phyloP scores from a whole-genome alignment of 176 grass and related monocot genomes.

The Pontederia paniculata region DNA sequence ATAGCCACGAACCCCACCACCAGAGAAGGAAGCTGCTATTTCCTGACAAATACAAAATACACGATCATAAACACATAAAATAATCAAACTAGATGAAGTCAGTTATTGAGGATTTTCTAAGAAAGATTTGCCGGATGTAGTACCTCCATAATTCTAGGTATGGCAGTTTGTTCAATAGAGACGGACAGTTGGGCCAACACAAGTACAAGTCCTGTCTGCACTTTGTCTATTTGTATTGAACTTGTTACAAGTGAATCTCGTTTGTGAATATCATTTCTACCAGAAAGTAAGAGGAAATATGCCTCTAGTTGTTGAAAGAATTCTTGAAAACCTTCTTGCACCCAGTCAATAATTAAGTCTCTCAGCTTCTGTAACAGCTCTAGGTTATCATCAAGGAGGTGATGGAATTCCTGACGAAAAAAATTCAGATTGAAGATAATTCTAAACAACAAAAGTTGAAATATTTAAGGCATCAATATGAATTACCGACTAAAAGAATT shows the following conservation, averaged over 20 bases:
- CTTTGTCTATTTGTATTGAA: slow-evolving; percentile 55
- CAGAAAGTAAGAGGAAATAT: slow-evolving; percentile 83
- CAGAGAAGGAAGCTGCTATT: slow-evolving; percentile 84
- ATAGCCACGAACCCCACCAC: slow-evolving; percentile 55
- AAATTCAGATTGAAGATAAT: background rate
- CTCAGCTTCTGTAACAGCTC: slow-evolving; percentile 74
- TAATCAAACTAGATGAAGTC: slow-evolving; percentile 12
- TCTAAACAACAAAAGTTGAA: background rate
- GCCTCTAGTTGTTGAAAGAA: slow-evolving; percentile 85
- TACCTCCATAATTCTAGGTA: slow-evolving; percentile 97
- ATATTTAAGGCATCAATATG: background rate
- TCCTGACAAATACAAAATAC: slow-evolving; percentile 42
- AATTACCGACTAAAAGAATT: background rate
- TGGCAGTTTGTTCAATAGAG: slow-evolving; percentile 76
- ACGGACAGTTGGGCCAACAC: slow-evolving; percentile 84
- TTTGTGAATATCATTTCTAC: slow-evolving; percentile 42
- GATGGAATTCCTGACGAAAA: slow-evolving; percentile 54
- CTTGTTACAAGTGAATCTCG: slow-evolving; percentile 30
- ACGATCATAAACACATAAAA: slow-evolving; percentile 7
- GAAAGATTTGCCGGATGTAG: background rate
- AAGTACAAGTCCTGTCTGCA: slow-evolving; percentile 56
- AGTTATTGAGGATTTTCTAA: background rate
- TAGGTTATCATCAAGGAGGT: slow-evolving; percentile 70
- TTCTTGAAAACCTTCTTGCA: slow-evolving; percentile 99
- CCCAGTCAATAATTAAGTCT: slow-evolving; percentile 94